A percentile compares a stretch with the other conserved stretches of the same genome.
Evolutionary conservation across 1,139 yeast genomes (phyloP).

Genomic region (Kodamaea sp.): DNA sequence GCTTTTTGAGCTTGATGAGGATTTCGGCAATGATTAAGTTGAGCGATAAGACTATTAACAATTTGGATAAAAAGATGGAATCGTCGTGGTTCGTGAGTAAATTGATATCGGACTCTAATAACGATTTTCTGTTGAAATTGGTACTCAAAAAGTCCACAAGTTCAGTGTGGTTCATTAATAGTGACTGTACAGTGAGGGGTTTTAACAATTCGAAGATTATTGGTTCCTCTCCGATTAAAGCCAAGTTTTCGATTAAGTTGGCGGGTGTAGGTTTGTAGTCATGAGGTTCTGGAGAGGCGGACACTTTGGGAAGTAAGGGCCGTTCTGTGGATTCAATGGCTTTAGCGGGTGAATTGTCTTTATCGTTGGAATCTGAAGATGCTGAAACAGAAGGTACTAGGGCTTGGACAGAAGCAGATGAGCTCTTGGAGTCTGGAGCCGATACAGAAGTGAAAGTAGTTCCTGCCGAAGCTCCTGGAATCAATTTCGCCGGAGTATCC

Average conservation of each 20-base stretch:
- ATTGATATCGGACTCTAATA: constrained; percentile 17
- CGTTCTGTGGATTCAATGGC: not conserved
- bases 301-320: not conserved
- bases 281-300: constrained; percentile 8
- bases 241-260: constrained; percentile 16
- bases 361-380: not conserved
- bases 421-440: not conserved
- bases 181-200: constrained; percentile 33
- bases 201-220: constrained; percentile 16
- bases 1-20: constrained; percentile 30
- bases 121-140: constrained; percentile 15
- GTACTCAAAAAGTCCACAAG: constrained; percentile 27
- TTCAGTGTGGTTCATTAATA: constrained; percentile 25
- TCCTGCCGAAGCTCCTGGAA: not conserved
- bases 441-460: not conserved
- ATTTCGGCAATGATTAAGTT: constrained; percentile 34
- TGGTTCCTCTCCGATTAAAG: constrained; percentile 17
- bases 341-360: not conserved
- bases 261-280: constrained; percentile 18
- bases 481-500: not conserved
- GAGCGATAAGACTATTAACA: constrained; percentile 31
- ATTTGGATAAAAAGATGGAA: constrained; percentile 32
- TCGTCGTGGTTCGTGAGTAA: constrained; percentile 31
- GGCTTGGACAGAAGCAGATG: not conserved
- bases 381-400: not conserved